Conservation (phyloP, 148 eudicot genomes). For the Cornus controversa region DNA sequence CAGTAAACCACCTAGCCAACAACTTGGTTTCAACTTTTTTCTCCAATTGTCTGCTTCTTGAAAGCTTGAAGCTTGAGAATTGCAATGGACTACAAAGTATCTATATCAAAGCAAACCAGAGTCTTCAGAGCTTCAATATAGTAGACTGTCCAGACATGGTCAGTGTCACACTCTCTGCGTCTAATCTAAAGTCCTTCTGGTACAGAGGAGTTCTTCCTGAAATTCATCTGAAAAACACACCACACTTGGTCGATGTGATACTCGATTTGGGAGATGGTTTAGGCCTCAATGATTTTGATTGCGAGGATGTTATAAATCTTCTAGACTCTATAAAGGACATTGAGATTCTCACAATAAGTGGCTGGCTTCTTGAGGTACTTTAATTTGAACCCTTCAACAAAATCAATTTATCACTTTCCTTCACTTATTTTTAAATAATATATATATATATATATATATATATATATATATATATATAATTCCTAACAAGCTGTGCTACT, state of each 20-base stretch:
- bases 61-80: conserved; percentile 24
- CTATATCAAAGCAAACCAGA: conserved; percentile 4
- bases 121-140: conserved; percentile 5
- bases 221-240: not conserved
- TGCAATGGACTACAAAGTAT: conserved; percentile 17
- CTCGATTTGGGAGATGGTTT: conserved; percentile 21
- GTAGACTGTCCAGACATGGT: conserved; percentile 11
- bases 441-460: too few species aligned
- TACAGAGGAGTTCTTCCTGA: conserved; percentile 13
- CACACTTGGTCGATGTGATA: conserved; percentile 12
- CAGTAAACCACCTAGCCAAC: conserved; percentile 1
- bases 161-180: conserved; percentile 14
- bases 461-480: not conserved
- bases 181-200: conserved; percentile 12
- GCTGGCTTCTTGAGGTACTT: conserved; percentile 32
- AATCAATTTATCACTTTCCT: not conserved
- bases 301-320: conserved; percentile 23
- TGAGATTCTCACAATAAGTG: conserved; percentile 17
- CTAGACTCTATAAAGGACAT: conserved; percentile 17
- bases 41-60: conserved; percentile 11
- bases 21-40: conserved; percentile 16
- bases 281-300: conserved; percentile 19
- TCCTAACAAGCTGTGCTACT: not conserved
- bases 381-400: not conserved
- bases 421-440: too few species aligned